Evolutionary conservation across 495 filamentous ascomycete species (phyloP).

Genomic region (Tuber calosporum): DNA sequence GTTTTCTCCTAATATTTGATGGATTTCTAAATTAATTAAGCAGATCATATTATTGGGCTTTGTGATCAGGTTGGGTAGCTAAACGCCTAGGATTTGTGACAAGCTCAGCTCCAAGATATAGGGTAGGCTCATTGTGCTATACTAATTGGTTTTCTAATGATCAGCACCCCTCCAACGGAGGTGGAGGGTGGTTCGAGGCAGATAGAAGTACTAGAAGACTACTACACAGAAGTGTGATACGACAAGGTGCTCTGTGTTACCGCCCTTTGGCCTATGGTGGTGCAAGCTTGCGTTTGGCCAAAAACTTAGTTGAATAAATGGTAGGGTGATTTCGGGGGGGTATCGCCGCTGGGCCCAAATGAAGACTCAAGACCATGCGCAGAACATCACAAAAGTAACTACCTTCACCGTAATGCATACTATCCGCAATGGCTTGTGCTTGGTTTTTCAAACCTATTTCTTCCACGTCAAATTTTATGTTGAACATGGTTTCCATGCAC

Average conservation of each 20-base stretch:
- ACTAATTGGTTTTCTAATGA: background rate
- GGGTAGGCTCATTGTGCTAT: background rate
- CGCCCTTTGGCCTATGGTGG: background rate
- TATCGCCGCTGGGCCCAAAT: background rate
- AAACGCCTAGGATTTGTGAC: background rate
- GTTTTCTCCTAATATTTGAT: background rate
- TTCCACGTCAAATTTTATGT: background rate
- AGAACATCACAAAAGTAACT: background rate
- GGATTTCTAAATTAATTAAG: background rate
- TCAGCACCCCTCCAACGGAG: background rate
- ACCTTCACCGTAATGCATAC: background rate
- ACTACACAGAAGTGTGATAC: background rate
- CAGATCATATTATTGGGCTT: background rate
- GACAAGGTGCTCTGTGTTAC: background rate
- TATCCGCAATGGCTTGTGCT: background rate
- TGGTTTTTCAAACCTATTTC: background rate
- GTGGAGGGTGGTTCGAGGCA: background rate
- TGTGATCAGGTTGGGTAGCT: background rate
- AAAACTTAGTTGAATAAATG: background rate
- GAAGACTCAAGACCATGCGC: background rate
- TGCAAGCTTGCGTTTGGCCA: background rate
- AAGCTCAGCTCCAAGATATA: background rate
- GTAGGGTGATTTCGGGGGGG: background rate
- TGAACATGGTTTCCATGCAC: background rate
- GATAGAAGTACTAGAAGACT: background rate